Base-by-base conservation (phyloP, 2,329 filamentous ascomycete species). In the Fusarium tuaranense region DNA sequence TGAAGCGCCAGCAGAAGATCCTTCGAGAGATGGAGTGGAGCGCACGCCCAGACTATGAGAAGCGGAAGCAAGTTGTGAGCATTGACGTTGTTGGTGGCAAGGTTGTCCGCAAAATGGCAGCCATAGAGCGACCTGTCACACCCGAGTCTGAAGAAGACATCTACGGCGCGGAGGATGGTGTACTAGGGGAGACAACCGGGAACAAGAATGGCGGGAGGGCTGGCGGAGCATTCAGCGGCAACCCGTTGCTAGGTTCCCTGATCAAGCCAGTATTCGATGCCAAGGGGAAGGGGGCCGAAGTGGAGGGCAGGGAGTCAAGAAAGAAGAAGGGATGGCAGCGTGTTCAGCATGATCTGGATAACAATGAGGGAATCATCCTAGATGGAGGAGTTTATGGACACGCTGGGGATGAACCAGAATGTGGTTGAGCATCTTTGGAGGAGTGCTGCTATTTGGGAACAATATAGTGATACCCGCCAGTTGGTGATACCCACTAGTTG, bases 1-100 rank as follows among this genome's bases (percentile, higher is more conserved):
- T 98, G 67, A 97, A 96, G 83, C 89, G 92, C 68, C 95, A 98
- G 83, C 95, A 97, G 83, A 94, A 93, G 81, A 86, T 95, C 5
- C 83, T 97, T 76, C 87, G 94, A 7, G 94, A 97, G 83, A 92
- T 97, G 87, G 94, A 97, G 78, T 97, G 95, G 92, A 93, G 93
- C 76, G 92, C 93, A 5, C 87, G 90, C 62, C 95, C 95, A 0
- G 95, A 97, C 72, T 98, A 95, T 82, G 95, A 98, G 85, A 97
- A 96, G 88, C 89, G 94, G 68, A 91, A 89, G 77, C 92, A 97
- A 70, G 93, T 98, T 1, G 89, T 97, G 75, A 96, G 93, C 79
- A 93, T 98, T 70, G 95, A 98, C 80, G 85, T 98, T 1, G 91
- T 92, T 10, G 92, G 92, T 1, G 92, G 93, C 20, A 95, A 92